Conservation (phyloP, 164 flowering plant genomes). For the Dillenia suffruticosa region DNA sequence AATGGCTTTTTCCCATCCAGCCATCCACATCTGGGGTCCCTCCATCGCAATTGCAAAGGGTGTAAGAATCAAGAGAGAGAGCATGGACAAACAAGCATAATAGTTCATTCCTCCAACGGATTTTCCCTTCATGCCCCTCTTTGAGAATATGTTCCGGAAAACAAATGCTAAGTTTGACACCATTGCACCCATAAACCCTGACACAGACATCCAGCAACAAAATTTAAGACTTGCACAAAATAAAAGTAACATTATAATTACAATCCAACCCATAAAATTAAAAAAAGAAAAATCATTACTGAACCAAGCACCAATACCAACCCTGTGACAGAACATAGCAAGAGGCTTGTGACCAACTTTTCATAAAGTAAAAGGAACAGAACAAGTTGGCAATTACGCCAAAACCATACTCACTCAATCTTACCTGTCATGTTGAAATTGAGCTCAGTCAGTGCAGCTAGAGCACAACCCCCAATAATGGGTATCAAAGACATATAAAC, state of each 20-base stretch:
- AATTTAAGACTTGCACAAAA: not conserved
- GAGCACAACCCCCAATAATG: conserved; percentile 75
- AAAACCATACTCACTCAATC: not conserved
- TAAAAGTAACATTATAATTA: not conserved
- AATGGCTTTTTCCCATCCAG: conserved; percentile 26
- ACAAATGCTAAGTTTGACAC: conserved; percentile 60
- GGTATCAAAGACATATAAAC: conserved; percentile 69
- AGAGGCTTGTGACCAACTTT: no score
- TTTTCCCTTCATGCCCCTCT: conserved; percentile 68
- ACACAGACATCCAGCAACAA: conserved; percentile 8
- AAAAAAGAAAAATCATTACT: no score
- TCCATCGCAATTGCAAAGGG: conserved; percentile 38
- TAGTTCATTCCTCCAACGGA: conserved; percentile 69
- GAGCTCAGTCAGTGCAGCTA: conserved; percentile 76
- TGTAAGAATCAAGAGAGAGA: conserved; percentile 41
- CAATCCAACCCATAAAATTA: no score
- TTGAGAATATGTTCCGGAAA: conserved; percentile 62
- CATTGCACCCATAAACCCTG: conserved; percentile 70
- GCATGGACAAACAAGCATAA: conserved; percentile 56
- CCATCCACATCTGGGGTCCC: conserved; percentile 36
- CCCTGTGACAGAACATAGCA: no score
- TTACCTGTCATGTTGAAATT: conserved; percentile 83
- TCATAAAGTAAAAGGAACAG: no score
- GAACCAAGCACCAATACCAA: no score
- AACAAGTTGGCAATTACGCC: no score